These are phyloP conservation scores for Phytophthora melonis DNA, from an alignment of 352 stramenopile genomes.

Conservation along the genomic window DNA sequence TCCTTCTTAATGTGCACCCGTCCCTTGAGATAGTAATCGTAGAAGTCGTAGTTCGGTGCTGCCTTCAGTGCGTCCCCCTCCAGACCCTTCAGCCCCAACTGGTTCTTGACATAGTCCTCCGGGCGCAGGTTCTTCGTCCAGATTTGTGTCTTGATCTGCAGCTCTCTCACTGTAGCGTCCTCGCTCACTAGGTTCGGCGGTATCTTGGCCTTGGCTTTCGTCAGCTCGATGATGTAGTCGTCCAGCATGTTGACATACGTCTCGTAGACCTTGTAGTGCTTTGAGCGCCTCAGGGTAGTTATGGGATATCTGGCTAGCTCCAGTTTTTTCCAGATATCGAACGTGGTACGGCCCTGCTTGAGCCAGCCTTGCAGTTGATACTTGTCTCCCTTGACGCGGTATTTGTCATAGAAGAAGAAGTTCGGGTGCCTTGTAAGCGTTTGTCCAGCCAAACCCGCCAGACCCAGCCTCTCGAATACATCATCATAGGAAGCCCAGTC, in stretches of 20 bases:
- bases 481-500: not conserved
- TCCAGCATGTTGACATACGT: conserved; percentile 25
- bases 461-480: not conserved
- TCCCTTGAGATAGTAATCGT: conserved; percentile 10
- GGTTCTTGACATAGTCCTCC: conserved; percentile 21
- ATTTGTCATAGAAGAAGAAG: conserved; percentile 11
- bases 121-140: conserved; percentile 14
- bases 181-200: conserved; percentile 12
- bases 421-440: conserved; percentile 2
- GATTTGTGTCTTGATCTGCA: conserved; percentile 14
- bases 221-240: conserved; percentile 11
- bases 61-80: conserved; percentile 10
- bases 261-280: not conserved
- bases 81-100: conserved; percentile 21
- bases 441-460: conserved; percentile 5
- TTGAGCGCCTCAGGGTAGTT: not conserved
- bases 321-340: conserved; percentile 12
- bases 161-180: not conserved
- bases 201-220: not conserved
- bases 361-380: conserved; percentile 16
- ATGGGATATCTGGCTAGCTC: not conserved
- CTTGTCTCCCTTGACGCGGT: not conserved
- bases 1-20: not conserved
- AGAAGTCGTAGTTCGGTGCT: conserved; percentile 18
- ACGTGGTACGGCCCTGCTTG: conserved; percentile 10